Base-by-base conservation (phyloP, 2,329 filamentous ascomycete species). In the Cytospora mali region DNA sequence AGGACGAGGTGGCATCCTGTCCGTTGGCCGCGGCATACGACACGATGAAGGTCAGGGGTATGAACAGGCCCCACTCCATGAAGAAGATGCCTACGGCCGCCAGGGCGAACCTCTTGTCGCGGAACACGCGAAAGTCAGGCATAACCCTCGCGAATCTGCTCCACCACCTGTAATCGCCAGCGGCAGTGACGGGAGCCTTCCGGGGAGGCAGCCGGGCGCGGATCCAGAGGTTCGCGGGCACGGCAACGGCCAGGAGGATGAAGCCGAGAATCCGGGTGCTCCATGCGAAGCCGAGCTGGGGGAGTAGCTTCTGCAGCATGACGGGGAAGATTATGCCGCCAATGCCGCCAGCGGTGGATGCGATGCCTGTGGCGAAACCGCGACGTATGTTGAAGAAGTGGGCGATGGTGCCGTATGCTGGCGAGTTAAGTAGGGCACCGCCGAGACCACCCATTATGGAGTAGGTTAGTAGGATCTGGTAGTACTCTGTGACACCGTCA, bases 381-480 rank as follows among this genome's bases (percentile, higher is more conserved):
- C 92, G 86, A 55, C 86, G 87, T n/a, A 73, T 74, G 29, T 88
- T 81, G 78, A 96, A 96, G 78, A 86, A 96, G 72, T 96, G 92
- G 0, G 89, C 89, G 46, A 94, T 86, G 25, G 88, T 84, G 14
- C 88, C 87, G 66, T 95, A 84, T 0, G 90, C 85, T 0, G 92
- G 91, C 0, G 90, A 92, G 73, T 93, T 93, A 64, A 95, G 84
- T 50, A 94, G 79, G 0, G 89, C 90, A 2, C 88, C 89, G 14
- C 90, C 90, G 0, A 90, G 69, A 4, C 92, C 92, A 25, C 87
- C 87, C 2, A 94, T 74, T 1, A 95, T 77, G 0, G 90, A 90
- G 71, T 93, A 92, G 16, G 87, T 84, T 23, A 96, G 78, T 72
- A 95, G 84, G 71, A 95, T 94, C 57, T 96, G 90, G 81, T 89